Evolutionary conservation across 1,139 yeast species (phyloP), one percentile per base, ranked within the genome.

Genomic region (Sugiyamaella pinicola): DNA sequence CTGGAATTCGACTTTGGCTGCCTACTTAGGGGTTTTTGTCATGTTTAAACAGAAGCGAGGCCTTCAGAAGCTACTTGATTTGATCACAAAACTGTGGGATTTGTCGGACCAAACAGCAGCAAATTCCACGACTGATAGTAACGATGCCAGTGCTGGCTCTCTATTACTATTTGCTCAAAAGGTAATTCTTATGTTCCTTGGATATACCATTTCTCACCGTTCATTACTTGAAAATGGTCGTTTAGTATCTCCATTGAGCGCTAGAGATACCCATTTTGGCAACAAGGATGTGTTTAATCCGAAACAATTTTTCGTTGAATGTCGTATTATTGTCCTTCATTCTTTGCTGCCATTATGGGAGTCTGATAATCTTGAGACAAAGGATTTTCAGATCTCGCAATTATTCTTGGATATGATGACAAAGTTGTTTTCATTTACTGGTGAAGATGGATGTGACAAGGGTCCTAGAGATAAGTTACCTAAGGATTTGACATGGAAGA

Each of bases 401-500:
- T 52, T 58, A 22, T 51, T 63, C 22, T 51, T 65, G 5, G 62
- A 61, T 19, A 46, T 64, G 4, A 53, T 66, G 55, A 51, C 62
- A 2, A 56, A 58, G 28, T 39, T 65, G 22, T 58, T 65, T 39
- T 37, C 60, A 4, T 51, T 50, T 34, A 49, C 55, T 9, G 61
- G 62, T 13, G 68, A 65, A 35, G 64, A 58, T 19, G 55, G 56
- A 9, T 15, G 54, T 22, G 44, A 38, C 29, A 47, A 50, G 18
- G 47, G 43, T 2, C 59, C 54, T 13, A 56, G 53, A 13, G 52
- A 47, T 2, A 42, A 35, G 15, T 52, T 61, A 3, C 66, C 64
- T 8, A 53, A 61, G 19, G 60, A 60, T 35, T 52, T 69, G 34
- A 57, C 61, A 15, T 75, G 81, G 71, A 69, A 71, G 39, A 74